Conservation (phyloP, 345 rosid species). For the Citrus sinensis region DVS_A1.0 CM039162.1:550001-550500, state of each 20-base stretch:
- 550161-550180: too few species aligned
- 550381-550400: conserved; percentile 50
- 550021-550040: too few species aligned
- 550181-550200: too few species aligned
- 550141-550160: not conserved
- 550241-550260: not conserved
- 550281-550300: too few species aligned
- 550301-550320: too few species aligned
- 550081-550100: too few species aligned
- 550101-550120: too few species aligned
- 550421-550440: conserved; percentile 38
- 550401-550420: conserved; percentile 42
- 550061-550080: too few species aligned
- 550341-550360: conserved; percentile 16
- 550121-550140: too few species aligned
- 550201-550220: not conserved
- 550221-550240: not conserved
- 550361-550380: conserved; percentile 34
- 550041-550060: too few species aligned
- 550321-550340: conserved; percentile 35
- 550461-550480: conserved; percentile 25
- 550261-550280: too few species aligned
- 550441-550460: conserved; percentile 40
- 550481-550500: conserved; percentile 34
- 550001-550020: too few species aligned